Evolutionary conservation across 495 filamentous ascomycete species (phyloP).

Genomic region (Amniculicola lignicola): DNA sequence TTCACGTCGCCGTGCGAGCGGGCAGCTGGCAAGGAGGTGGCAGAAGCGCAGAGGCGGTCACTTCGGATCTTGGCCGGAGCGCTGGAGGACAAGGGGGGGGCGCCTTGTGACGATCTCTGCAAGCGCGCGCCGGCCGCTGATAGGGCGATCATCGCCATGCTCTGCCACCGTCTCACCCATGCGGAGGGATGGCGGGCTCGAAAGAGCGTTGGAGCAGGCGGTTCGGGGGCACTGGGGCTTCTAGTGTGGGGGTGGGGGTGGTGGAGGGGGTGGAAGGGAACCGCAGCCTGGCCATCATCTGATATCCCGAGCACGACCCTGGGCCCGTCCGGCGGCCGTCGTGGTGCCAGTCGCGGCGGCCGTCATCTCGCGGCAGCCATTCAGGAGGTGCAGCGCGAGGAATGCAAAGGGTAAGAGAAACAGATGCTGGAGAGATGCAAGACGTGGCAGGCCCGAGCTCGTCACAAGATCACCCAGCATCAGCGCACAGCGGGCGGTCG

Average conservation of each 20-base stretch:
- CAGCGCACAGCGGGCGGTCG: conserved; percentile 2
- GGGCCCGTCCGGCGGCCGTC: conserved; percentile 4
- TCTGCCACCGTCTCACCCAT: conserved; percentile 35
- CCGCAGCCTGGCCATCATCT: conserved; percentile 25
- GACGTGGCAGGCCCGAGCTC: conserved; percentile 33
- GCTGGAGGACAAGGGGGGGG: conserved; percentile 14
- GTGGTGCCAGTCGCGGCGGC: conserved; percentile 22
- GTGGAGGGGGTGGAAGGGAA: neutral
- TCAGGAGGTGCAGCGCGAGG: conserved; percentile 2
- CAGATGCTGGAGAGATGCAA: conserved; percentile 5
- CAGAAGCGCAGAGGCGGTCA: conserved; percentile 12
- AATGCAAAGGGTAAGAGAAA: conserved; percentile 28
- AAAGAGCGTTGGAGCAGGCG: conserved; percentile 17
- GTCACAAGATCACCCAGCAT: conserved; percentile 18
- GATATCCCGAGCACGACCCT: conserved; percentile 27
- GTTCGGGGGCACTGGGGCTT: conserved; percentile 1
- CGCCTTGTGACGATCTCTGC: conserved; percentile 37
- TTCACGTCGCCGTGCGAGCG: conserved; percentile 10
- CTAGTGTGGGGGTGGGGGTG: conserved; percentile 34
- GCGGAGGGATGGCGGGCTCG: conserved; percentile 30
- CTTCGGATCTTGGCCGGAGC: conserved; percentile 33
- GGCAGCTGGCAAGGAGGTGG: conserved; percentile 15
- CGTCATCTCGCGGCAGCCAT: neutral
- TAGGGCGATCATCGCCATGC: conserved; percentile 32
- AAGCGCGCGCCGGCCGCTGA: conserved; percentile 25